These are phyloP conservation scores for Gastrodia elata DNA, from an alignment of 106 monocot species.

Conservation along the genomic window DNA sequence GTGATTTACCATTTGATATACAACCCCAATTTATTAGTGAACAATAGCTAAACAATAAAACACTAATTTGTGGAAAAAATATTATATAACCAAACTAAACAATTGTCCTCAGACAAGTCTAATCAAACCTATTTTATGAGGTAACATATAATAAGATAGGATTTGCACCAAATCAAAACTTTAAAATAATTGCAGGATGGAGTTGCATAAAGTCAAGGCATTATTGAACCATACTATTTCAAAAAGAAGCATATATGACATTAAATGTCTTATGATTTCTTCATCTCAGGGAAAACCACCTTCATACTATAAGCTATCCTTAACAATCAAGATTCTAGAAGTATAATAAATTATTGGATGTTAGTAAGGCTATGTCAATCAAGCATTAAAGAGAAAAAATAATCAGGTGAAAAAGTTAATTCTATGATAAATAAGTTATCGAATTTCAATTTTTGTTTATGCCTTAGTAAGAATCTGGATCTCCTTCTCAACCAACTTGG, in stretches of 20 bases:
- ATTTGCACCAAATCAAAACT: too few relatives aligned
- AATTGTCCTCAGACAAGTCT: too few relatives aligned
- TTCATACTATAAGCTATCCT: background rate
- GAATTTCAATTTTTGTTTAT: too few relatives aligned
- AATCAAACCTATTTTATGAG: too few relatives aligned
- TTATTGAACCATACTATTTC: background rate
- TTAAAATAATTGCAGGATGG: too few relatives aligned
- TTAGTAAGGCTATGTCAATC: background rate
- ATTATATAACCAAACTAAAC: too few relatives aligned
- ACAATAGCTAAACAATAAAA: too few relatives aligned
- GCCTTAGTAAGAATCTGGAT: conserved; percentile 58
- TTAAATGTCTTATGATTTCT: background rate
- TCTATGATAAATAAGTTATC: background rate
- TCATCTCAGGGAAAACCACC: background rate
- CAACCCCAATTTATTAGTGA: too few relatives aligned
- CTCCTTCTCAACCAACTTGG: conserved; percentile 66
- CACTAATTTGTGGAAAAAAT: too few relatives aligned
- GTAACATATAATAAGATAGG: too few relatives aligned
- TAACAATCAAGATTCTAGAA: background rate
- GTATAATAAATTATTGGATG: background rate
- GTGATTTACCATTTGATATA: too few relatives aligned
- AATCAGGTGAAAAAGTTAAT: background rate
- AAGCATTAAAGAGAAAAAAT: background rate
- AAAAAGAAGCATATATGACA: background rate
- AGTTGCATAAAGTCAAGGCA: too few relatives aligned